These are phyloP conservation scores for Cladosporium velox DNA, from an alignment of 2,329 filamentous ascomycete species.

Conservation along the genomic window DNA sequence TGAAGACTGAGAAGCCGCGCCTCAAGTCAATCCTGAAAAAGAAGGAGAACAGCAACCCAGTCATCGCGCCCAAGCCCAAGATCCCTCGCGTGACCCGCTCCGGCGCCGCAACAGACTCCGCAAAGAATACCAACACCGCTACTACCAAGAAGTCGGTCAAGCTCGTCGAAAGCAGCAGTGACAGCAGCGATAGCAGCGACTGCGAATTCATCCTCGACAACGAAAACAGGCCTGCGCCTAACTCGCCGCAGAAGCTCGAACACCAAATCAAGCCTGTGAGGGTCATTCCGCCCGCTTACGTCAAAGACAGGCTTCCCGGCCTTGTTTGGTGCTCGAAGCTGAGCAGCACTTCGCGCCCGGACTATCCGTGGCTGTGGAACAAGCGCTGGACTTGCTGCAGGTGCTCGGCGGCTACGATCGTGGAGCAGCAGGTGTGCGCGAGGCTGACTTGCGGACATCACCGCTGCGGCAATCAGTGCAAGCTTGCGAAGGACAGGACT, in stretches of 20 bases:
- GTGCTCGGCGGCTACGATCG: conserved; percentile 31
- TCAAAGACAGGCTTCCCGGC: not conserved
- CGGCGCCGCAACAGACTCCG: not conserved
- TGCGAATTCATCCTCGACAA: conserved; percentile 39
- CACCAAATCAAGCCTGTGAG: not conserved
- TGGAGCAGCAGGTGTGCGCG: conserved; percentile 34
- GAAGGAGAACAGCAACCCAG: not conserved
- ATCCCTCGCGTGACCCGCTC: conserved; percentile 6
- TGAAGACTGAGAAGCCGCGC: conserved; percentile 1
- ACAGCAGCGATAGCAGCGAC: not conserved
- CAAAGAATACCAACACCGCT: not conserved
- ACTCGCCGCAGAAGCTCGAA: not conserved
- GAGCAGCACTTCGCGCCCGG: conserved; percentile 23
- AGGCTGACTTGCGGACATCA: conserved; percentile 32
- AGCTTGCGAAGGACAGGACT: not conserved
- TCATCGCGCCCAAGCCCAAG: not conserved
- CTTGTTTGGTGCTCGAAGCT: conserved; percentile 10
- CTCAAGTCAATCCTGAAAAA: not conserved
- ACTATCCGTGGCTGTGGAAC: conserved; percentile 24
- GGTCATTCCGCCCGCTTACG: conserved; percentile 2
- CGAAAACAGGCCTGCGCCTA: not conserved
- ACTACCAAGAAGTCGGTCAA: not conserved
- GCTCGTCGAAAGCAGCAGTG: not conserved
- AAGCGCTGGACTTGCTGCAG: conserved; percentile 36
- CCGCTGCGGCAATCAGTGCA: conserved; percentile 25